Evolutionary conservation across 805 yeast genomes (phyloP), one percentile per base, ranked within the genome.

Genomic region (Candida germanica): DNA sequence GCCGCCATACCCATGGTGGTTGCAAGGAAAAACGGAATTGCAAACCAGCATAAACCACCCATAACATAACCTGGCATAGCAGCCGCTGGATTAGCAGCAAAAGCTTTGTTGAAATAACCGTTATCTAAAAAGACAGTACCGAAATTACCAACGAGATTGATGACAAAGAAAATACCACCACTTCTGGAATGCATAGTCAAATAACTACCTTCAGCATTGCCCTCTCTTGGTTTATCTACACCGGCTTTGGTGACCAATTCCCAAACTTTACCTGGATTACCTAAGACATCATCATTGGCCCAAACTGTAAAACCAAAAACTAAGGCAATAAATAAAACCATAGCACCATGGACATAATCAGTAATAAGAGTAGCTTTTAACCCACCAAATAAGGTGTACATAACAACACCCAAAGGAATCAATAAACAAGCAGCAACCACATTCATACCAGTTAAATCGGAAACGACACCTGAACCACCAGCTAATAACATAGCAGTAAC

Each of bases 401-500:
- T 46, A 10, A 65, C 69, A 41, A 88, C 79, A 0, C 96, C 91
- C 10, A 89, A 61, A 2, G 97, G 96, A 34, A 89, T 70, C 34
- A 89, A 62, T 61, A 84, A 81, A 58, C 87, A 79, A 1, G 88
- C 84, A 6, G 96, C 97, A 25, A 79, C 82, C 3, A 82, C 74
- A 57, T 83, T 68, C 73, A 70, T 69, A 1, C 96, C 96, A 2
- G 96, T 87, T 44, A 89, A 69, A 49, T 82, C 83, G 44, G 63
- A 71, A 37, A 88, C 80, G 5, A 87, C 84, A 1, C 95, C 93
- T 29, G 94, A 79, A 22, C 95, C 96, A 42, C 96, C 96, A 4
- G 95, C 82, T 35, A 89, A 67, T 29, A 89, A 71, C 96, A 87
- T 87, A 3, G 94, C 95, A 20, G 95, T 87, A 40, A 89, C 97